Conservation (phyloP, 2,329 filamentous ascomycete species). For the Calonectria pteridis region DNA sequence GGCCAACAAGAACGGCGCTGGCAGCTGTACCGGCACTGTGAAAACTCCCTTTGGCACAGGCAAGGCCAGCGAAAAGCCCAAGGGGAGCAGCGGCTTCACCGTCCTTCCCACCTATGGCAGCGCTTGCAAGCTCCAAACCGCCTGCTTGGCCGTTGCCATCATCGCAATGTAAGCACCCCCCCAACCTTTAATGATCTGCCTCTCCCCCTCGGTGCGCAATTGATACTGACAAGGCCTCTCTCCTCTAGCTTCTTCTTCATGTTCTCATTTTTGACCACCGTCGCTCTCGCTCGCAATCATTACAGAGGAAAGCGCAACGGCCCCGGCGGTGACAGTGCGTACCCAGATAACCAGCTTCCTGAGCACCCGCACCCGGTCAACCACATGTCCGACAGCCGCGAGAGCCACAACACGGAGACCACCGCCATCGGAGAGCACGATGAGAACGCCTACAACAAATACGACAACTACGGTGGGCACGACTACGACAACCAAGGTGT, state of each 20-base stretch:
- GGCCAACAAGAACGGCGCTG: constrained; percentile 77
- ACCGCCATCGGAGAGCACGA: constrained; percentile 49
- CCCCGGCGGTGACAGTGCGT: constrained; percentile 62
- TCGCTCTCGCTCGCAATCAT: constrained; percentile 77
- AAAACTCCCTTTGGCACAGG: constrained; percentile 78
- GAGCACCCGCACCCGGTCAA: constrained; percentile 54
- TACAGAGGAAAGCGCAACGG: constrained; percentile 81
- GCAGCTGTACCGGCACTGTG: constrained; percentile 71
- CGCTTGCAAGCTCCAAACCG: constrained; percentile 82
- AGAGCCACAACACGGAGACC: constrained; percentile 57
- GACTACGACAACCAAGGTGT: constrained; percentile 26
- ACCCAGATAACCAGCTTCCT: constrained; percentile 65
- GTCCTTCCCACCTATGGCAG: constrained; percentile 59
- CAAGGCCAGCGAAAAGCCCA: constrained; percentile 62
- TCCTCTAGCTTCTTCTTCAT: constrained; percentile 76
- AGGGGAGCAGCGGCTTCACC: constrained; percentile 61
- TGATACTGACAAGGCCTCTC: background rate
- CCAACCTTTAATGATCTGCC: background rate
- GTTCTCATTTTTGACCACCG: constrained; percentile 76
- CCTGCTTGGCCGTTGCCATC: constrained; percentile 82
- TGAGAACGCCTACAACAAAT: constrained; percentile 43
- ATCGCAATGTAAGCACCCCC: constrained; percentile 72
- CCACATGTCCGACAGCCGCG: constrained; percentile 53
- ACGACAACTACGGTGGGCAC: constrained; percentile 26
- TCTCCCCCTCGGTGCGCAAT: background rate